Percentiles rank a stretch among this genome's conserved stretches.
These are phyloP conservation scores for Amaranthus tricolor DNA, from an alignment of 179 eudicot species.

Conservation along the genomic window DNA sequence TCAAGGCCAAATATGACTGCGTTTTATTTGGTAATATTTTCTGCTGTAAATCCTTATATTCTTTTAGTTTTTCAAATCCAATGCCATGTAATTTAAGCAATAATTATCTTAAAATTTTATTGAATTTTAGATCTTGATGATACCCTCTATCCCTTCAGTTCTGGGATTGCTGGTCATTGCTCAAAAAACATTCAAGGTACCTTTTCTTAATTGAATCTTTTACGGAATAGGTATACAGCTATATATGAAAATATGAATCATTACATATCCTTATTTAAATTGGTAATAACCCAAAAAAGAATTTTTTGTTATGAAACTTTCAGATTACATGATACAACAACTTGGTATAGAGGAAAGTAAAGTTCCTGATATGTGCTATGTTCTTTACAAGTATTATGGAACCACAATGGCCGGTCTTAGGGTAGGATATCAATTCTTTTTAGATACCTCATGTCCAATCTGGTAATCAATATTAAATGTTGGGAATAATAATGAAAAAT, in stretches of 20 bases:
- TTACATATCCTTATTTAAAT: background rate
- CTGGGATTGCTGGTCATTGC: constrained; percentile 61
- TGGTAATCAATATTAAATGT: too few relatives aligned
- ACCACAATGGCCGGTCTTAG: constrained; percentile 95
- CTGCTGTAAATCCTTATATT: background rate
- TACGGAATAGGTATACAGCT: background rate
- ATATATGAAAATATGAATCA: background rate
- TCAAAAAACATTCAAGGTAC: constrained; percentile 72
- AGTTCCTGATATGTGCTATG: constrained; percentile 53
- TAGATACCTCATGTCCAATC: background rate
- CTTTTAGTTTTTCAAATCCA: background rate
- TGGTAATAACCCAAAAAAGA: too few relatives aligned
- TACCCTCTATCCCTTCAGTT: constrained; percentile 80
- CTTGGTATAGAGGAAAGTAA: constrained; percentile 70
- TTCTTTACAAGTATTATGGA: constrained; percentile 77
- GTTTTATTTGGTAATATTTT: constrained; percentile 70
- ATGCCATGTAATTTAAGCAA: background rate
- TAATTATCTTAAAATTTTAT: background rate
- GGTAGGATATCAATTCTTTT: constrained; percentile 35
- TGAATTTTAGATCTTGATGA: constrained; percentile 83
- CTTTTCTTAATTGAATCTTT: background rate
- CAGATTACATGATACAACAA: constrained; percentile 70
- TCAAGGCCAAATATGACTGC: constrained; percentile 65
- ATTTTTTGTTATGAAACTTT: background rate
- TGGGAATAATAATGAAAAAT: too few relatives aligned